A percentile compares a stretch with the other conserved stretches of the same genome.
Conservation (phyloP, 2,329 filamentous ascomycete genomes). For the Fusarium buxicola region DNA sequence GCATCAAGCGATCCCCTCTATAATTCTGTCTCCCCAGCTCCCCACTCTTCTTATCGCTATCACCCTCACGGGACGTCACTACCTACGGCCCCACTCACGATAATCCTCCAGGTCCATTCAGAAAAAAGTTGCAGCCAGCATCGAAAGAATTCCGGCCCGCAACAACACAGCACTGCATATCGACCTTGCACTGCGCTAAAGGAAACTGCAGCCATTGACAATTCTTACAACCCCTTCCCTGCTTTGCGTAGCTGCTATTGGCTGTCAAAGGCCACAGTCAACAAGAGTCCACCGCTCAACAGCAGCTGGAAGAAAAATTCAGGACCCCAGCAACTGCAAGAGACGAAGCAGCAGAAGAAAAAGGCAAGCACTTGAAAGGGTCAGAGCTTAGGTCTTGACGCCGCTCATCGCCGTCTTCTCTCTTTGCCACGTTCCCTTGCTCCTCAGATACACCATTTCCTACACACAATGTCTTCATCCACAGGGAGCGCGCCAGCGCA, state of each 20-base stretch:
- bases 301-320: slow-evolving; percentile 38
- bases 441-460: slow-evolving; percentile 23
- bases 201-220: slow-evolving; percentile 37
- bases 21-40: slow-evolving; percentile 37
- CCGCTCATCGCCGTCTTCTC: slow-evolving; percentile 1
- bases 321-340: slow-evolving; percentile 28
- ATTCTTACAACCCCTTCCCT: slow-evolving; percentile 26
- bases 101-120: slow-evolving; percentile 39
- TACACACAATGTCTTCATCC: slow-evolving; percentile 57
- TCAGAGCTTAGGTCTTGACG: neutral
- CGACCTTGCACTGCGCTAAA: slow-evolving; percentile 39
- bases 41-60: slow-evolving; percentile 34
- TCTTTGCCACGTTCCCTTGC: slow-evolving; percentile 9
- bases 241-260: slow-evolving; percentile 21
- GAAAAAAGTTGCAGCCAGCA: slow-evolving; percentile 46
- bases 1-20: neutral
- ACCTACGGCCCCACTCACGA: slow-evolving; percentile 37
- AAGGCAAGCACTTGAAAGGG: slow-evolving; percentile 11
- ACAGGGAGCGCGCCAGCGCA: slow-evolving; percentile 57
- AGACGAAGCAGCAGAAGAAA: slow-evolving; percentile 28
- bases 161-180: slow-evolving; percentile 40
- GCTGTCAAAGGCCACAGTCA: slow-evolving; percentile 27
- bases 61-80: slow-evolving; percentile 17
- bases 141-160: slow-evolving; percentile 37
- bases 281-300: slow-evolving; percentile 30